Evolutionary conservation across 202 grass and related monocot genomes (phyloP), one percentile per base, ranked within the genome.

Genomic region (Panicum virgatum): DNA sequence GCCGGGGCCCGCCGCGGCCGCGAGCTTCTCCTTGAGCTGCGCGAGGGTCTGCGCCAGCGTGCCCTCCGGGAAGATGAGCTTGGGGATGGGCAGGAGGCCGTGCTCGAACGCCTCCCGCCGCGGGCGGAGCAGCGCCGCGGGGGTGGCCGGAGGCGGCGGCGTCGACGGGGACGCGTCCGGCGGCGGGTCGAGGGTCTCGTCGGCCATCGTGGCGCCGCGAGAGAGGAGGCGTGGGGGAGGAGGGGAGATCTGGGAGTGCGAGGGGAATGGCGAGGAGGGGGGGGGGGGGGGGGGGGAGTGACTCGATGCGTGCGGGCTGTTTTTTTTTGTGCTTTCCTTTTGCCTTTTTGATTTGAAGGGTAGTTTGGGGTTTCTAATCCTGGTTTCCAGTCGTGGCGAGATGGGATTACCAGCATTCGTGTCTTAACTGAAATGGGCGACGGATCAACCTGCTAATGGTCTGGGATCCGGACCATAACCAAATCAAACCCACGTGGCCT

Each of bases 41-140:
- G 70, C 27, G 12, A 98, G 91, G 23, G 88, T 94, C 38, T 85
- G 76, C 52, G 89, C 78, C 44, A 92, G 77, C 64, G 87, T 73
- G 25, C 92, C 79, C 54, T 98, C 96, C 73, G 89, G 88, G 72
- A 96, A 84, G 56, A 94, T 86, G 84, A 99, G 92, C 85, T 92
- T 96, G 10, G 92, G 89, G 38, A 96, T 82, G 65, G 92, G 96
- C 44, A 98, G 84, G 61, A 98, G 96, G 13, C 96, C 96, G 66
- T 98, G 87, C 85, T 99, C 96, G 78, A 99, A 99, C 44, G 86
- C 84, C 87, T 86, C 87, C 12, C 96, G 92, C 12, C 96, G 85
- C 40, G 96, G 89, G 9, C 91, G 91, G 54, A 99, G 83, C 59
- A 99, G 83, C 18, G 80, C 25, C 27, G 67, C 7, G 13, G 85